Conservation (phyloP, 108 stramenopile species). For the Cyclotella sp. region DNA sequence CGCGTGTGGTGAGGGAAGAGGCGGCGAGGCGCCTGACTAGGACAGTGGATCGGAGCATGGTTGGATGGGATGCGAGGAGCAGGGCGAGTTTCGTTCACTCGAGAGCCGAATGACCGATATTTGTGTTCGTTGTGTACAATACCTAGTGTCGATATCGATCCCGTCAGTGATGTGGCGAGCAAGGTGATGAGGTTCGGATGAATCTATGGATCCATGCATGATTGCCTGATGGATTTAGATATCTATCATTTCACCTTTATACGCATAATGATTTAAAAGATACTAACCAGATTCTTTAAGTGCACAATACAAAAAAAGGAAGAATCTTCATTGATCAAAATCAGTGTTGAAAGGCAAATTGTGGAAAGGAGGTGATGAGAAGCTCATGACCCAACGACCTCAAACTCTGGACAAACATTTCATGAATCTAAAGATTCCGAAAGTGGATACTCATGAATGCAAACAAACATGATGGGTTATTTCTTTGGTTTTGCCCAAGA, state of each 20-base stretch:
- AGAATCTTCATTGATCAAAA: neutral
- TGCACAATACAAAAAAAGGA: neutral
- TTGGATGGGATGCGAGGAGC: neutral
- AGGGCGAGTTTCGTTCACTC: neutral
- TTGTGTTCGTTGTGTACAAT: no score
- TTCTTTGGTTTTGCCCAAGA: no score
- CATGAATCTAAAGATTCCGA: no score
- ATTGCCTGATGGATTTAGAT: neutral
- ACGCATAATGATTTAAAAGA: neutral
- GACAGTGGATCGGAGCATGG: neutral
- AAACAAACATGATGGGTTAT: no score
- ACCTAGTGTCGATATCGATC: no score
- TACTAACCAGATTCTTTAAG: neutral
- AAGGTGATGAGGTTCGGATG: no score
- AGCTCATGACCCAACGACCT: neutral
- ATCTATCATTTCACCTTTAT: no score
- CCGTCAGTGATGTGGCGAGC: no score
- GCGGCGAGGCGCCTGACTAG: neutral
- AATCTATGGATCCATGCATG: neutral
- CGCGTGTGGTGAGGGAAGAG: conserved; percentile 5
- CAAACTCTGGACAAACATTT: no score
- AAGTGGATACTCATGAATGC: no score
- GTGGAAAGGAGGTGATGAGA: neutral
- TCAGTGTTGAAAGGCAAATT: neutral
- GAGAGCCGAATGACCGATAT: no score